Percentiles rank a stretch among this genome's conserved stretches.
These are phyloP conservation scores for Penicillium paradoxum DNA, from an alignment of 495 filamentous ascomycete species.

Conservation along the genomic window DNA sequence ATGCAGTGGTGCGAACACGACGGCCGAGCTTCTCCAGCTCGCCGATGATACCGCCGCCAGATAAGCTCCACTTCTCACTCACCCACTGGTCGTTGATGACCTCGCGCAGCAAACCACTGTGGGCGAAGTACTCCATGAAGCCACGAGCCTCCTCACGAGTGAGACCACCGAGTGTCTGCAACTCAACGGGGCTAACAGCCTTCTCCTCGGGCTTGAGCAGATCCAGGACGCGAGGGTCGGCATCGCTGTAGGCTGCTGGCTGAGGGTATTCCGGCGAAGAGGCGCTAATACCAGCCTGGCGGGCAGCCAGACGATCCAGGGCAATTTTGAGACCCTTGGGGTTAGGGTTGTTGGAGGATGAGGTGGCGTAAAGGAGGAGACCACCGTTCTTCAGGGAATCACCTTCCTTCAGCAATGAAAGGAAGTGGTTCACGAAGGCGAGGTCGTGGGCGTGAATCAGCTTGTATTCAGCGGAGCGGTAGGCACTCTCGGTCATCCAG, in stretches of 20 bases:
- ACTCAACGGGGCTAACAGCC: constrained; percentile 41
- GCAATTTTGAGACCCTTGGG: constrained; percentile 61
- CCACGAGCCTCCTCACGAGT: constrained; percentile 69
- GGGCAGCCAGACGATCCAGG: constrained; percentile 48
- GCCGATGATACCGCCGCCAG: constrained; percentile 75
- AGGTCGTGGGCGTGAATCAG: constrained; percentile 86
- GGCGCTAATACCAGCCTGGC: constrained; percentile 30
- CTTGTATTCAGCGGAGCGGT: constrained; percentile 61
- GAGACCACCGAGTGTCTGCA: constrained; percentile 59
- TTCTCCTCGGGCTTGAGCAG: constrained; percentile 34
- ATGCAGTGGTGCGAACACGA: constrained; percentile 35
- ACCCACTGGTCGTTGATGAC: constrained; percentile 67
- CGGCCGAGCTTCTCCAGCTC: constrained; percentile 69
- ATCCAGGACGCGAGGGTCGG: constrained; percentile 62
- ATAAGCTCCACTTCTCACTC: constrained; percentile 77
- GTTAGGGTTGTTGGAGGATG: constrained; percentile 56
- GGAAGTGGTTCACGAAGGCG: constrained; percentile 67
- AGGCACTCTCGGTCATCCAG: constrained; percentile 72
- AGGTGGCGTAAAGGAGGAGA: constrained; percentile 68
- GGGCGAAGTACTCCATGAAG: constrained; percentile 90
- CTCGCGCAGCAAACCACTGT: constrained; percentile 71
- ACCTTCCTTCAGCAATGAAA: constrained; percentile 58
- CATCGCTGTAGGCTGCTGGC: constrained; percentile 57
- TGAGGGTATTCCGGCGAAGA: constrained; percentile 43
- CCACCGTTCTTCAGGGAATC: constrained; percentile 68